Conservation (phyloP, 2,329 filamentous ascomycete genomes). For the Ceratocystis colombiana region DNA sequence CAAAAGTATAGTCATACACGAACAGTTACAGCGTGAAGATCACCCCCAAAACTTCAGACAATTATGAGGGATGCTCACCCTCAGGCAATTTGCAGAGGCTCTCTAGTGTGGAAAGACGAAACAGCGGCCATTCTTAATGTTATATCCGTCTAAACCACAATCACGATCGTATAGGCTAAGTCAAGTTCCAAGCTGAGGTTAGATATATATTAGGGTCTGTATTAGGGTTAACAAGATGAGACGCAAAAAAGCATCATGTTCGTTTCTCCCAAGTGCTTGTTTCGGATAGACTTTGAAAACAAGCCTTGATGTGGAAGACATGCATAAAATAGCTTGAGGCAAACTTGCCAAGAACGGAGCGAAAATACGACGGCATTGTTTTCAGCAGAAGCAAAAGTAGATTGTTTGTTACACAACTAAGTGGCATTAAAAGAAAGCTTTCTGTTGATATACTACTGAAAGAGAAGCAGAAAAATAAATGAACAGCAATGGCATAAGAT, state of each 20-base stretch:
- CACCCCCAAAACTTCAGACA: constrained; percentile 4
- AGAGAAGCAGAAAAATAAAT: constrained; percentile 8
- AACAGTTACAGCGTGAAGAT: constrained; percentile 8
- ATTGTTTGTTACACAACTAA: not conserved
- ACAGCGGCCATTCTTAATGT: not conserved
- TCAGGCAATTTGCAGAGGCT: not conserved
- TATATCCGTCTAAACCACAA: not conserved
- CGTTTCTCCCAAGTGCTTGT: no score
- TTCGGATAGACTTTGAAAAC: no score
- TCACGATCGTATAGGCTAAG: not conserved
- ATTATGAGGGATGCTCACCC: not conserved
- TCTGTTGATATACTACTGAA: constrained; percentile 9
- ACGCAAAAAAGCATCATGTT: no score
- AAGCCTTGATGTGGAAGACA: no score
- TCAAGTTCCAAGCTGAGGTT: not conserved
- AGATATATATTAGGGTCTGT: no score
- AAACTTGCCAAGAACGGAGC: no score
- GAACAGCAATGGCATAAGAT: not conserved
- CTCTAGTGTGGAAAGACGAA: not conserved
- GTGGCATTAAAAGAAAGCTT: not conserved
- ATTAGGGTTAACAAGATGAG: no score
- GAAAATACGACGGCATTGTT: no score
- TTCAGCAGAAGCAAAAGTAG: no score
- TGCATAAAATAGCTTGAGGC: no score
- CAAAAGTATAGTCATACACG: not conserved